Conservation (phyloP, 1,284 basidiomycete genomes). For the Ustilago esculenta region DNA sequence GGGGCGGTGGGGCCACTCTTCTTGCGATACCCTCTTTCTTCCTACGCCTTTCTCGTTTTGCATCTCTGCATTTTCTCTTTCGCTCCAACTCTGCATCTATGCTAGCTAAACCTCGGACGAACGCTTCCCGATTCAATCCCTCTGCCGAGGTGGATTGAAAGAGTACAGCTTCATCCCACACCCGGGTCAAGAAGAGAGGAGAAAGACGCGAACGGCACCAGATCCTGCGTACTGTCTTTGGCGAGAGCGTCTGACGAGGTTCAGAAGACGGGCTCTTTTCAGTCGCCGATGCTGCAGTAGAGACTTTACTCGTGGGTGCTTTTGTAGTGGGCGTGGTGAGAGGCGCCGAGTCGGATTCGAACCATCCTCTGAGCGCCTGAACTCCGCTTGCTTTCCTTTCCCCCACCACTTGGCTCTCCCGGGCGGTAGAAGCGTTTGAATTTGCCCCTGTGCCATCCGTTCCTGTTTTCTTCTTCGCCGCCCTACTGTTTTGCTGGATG, state of each 20-base stretch:
- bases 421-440: slow-evolving; percentile 8
- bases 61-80: background rate
- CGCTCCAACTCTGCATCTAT: slow-evolving; percentile 39
- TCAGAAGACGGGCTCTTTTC: no score
- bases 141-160: background rate
- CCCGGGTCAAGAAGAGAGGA: slow-evolving; percentile 6
- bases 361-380: slow-evolving; percentile 35
- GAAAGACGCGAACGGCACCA: slow-evolving; percentile 28
- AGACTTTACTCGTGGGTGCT: background rate
- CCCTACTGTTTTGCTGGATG: background rate
- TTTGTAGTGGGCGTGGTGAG: background rate
- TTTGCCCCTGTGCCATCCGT: background rate
- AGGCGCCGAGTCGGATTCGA: slow-evolving; percentile 21
- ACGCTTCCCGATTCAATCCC: slow-evolving; percentile 7
- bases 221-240: slow-evolving; percentile 7
- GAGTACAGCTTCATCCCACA: slow-evolving; percentile 19
- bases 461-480: background rate
- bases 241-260: background rate
- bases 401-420: background rate
- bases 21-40: background rate
- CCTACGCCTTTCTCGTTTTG: slow-evolving; percentile 1
- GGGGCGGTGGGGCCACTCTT: slow-evolving; percentile 17
- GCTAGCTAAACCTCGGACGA: slow-evolving; percentile 21
- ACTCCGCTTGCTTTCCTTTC: slow-evolving; percentile 8
- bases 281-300: no score